Evolutionary conservation across 208 protist genomes (phyloP), one percentile per base, ranked within the genome.

Genomic region (Herpetomonas tarakana): DNA sequence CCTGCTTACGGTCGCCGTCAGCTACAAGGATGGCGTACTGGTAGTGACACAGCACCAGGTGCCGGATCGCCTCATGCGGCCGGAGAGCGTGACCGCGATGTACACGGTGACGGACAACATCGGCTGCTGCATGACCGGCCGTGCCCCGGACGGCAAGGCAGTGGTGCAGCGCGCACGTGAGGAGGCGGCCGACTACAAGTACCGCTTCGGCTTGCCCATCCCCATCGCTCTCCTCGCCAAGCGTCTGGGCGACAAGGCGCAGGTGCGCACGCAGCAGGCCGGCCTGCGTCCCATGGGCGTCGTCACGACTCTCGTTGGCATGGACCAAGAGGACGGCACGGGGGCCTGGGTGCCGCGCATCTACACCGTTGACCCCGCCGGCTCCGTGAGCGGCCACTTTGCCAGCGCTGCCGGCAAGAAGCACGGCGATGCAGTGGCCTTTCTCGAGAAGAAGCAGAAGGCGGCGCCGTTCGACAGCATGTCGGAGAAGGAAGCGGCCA

Each of bases 221-320:
- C 97, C 98, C n/a, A 77, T 98, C 44, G 84, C 84, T 59, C 79
- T 94, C 24, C 62, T 99, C 14, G 98, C 98, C 27, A 98, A 98
- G 80, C 88, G 94, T 11, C 78, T 99, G 51, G 98, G 96, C 9
- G 97, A 99, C 76, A 80, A 96, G 65, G 87, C 92, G 21, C 98
- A 99, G 85, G 78, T 99, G 49, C 98, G 95, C 66, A 99, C 98
- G 14, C 98, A 99, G 83, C 92, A 98, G 52, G 96, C 96, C n/a
- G 96, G 89, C 24, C 79, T 98, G 58, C 91, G 97, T 27, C 91
- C 96, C 35, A 90, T 98, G 76, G 97, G 96, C 31, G 92, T 98
- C 22, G 69, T 90, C 19, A 86, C 92, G 62, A 98, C 97, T 19
- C 71, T 98, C 44, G 86, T 97, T 65, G 93, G 93, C 41, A 91